Conservation (phyloP, 1,139 yeast genomes). For the Magnusiomyces tetraspermus region DNA sequence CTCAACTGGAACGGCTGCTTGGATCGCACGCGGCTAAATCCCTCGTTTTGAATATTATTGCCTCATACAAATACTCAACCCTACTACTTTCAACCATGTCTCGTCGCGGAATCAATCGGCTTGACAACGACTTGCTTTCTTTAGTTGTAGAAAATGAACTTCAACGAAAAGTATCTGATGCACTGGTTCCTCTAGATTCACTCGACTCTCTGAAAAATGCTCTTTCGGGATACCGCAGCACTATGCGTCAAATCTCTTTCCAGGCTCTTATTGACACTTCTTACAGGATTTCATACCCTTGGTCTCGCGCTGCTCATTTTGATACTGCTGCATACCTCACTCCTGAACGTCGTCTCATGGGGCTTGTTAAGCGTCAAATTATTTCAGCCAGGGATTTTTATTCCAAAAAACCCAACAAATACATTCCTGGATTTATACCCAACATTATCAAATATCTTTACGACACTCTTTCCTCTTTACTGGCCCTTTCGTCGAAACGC, state of each 20-base stretch:
- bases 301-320: background rate
- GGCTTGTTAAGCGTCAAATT: constrained; percentile 2
- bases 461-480: background rate
- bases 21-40: background rate
- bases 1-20: background rate
- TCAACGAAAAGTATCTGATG: no score
- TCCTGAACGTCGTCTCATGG: background rate
- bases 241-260: background rate
- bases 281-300: background rate
- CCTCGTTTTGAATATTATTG: background rate
- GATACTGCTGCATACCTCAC: background rate
- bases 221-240: background rate
- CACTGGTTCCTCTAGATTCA: background rate
- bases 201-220: background rate
- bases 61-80: background rate
- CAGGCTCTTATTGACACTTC: background rate
- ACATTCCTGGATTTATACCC: background rate
- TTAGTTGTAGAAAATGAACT: background rate
- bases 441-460: background rate
- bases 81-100: background rate
- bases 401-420: background rate
- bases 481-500: background rate
- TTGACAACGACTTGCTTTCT: background rate
- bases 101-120: background rate
- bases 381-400: background rate